Evolutionary conservation across 163 green algal genomes (phyloP), one percentile per base, ranked within the genome.

Genomic region (Scenedesmus sp.): DNA sequence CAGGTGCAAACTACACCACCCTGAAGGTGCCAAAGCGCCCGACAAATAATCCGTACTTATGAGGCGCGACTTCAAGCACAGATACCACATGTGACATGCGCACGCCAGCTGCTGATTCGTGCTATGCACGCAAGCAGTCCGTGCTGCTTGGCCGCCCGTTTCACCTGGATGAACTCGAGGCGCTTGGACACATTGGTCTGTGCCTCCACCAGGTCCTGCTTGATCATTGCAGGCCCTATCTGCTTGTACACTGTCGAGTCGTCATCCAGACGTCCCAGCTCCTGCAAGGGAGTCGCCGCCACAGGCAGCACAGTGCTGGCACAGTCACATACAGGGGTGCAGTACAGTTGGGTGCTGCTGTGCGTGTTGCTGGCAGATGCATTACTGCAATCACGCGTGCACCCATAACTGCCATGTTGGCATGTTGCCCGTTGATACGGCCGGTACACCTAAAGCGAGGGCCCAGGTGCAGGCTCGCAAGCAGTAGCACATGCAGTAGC

Each of bases 111-210:
- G 59, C 24, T 40, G 30, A 7, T 76, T 37, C 9, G 30, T 40
- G 7, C 65, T 76, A 13, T 56, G 65, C 56, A 70, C 3, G 6
- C 7, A 7, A 40, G 30, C 30, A 37, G 9, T 76, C 22, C 35
- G 9, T 72, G 65, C 65, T 40, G 30, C 65, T 76, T 7, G 24
- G 30, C 9, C 6, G 30, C 22, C 22, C 0, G 20, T 9, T 10
- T 72, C 26, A 76, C 65, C 65, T 95, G 94, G 79, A 98, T 98
- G 94, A 95, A 98, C 79, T 97, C 95, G 59, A 98, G 90, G 22
- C 96, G 95, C 92, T 98, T 98, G 16, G 24, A 83, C 20, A 98
- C 96, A 89, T 98, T 98, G 5, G 95, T 92, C 51, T 94, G 93
- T 12, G 95, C 95, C 79, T 97, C 95, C 22, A 95, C 90, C 33